These are phyloP conservation scores for Ceratocystis eucalypticola DNA, from an alignment of 2,329 filamentous ascomycete genomes.

Conservation along the genomic window DNA sequence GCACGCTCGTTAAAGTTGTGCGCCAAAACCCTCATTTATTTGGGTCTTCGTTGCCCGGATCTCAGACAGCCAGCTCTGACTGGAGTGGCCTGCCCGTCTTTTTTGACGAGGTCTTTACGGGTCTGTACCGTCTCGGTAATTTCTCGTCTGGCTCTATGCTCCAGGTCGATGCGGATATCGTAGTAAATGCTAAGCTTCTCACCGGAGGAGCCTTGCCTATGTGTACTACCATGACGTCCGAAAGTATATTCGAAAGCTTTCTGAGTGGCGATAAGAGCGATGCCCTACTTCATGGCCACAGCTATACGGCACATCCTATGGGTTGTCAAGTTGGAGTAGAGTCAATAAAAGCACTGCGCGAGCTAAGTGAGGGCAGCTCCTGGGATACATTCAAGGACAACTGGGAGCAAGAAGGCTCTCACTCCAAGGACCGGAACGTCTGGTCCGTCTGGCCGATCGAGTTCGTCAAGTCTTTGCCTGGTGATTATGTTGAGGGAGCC, in stretches of 20 bases:
- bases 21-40: slow-evolving; percentile 47
- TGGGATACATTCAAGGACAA: slow-evolving; percentile 44
- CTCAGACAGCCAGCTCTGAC: slow-evolving; percentile 22
- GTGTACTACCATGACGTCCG: slow-evolving; percentile 60
- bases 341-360: slow-evolving; percentile 45
- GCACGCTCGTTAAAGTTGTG: slow-evolving; percentile 52
- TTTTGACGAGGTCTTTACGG: slow-evolving; percentile 81
- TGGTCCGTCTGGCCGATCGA: slow-evolving; percentile 61
- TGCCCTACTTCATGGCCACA: slow-evolving; percentile 70
- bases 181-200: slow-evolving; percentile 69
- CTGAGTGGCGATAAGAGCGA: slow-evolving; percentile 60
- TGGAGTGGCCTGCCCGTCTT: slow-evolving; percentile 69
- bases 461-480: slow-evolving; percentile 47
- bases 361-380: slow-evolving; percentile 40
- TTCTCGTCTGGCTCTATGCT: slow-evolving; percentile 59
- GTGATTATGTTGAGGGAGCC: slow-evolving; percentile 43
- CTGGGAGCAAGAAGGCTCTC: slow-evolving; percentile 26
- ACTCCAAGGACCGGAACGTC: slow-evolving; percentile 21
- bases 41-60: slow-evolving; percentile 22
- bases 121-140: slow-evolving; percentile 66
- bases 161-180: slow-evolving; percentile 54
- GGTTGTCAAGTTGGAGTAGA: slow-evolving; percentile 68
- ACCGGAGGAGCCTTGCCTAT: slow-evolving; percentile 70
- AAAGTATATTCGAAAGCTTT: slow-evolving; percentile 61
- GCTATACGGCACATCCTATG: slow-evolving; percentile 72